phyloP scores from a whole-genome alignment of 495 filamentous ascomycete genomes.

The Aspergillus carlsbadensis region DNA sequence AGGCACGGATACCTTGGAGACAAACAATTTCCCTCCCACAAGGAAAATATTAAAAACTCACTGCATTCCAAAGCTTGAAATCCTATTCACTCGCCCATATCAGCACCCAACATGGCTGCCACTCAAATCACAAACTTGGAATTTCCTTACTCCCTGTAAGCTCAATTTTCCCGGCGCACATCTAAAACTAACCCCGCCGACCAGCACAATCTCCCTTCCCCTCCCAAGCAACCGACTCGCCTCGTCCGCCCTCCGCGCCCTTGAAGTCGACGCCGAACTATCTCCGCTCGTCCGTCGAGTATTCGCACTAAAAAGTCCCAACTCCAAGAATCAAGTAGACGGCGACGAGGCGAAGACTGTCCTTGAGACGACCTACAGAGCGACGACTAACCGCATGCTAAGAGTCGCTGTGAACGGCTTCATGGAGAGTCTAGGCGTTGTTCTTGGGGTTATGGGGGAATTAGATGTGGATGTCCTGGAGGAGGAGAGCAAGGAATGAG shows the following conservation, averaged over 20 bases:
- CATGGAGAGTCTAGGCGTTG: constrained; percentile 82
- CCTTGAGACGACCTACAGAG: constrained; percentile 75
- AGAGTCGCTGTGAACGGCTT: constrained; percentile 98
- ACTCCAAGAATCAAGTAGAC: constrained; percentile 24
- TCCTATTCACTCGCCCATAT: not conserved
- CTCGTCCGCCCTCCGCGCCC: constrained; percentile 66
- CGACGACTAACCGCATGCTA: constrained; percentile 93
- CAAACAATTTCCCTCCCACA: too few species aligned
- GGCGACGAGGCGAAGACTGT: constrained; percentile 50
- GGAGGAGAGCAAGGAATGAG: constrained; percentile 31
- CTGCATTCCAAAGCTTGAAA: too few species aligned
- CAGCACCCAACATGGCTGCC: constrained; percentile 10
- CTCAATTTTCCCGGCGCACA: constrained; percentile 1
- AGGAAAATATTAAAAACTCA: too few species aligned
- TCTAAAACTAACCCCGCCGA: constrained; percentile 15
- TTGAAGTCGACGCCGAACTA: constrained; percentile 86
- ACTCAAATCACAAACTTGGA: constrained; percentile 35
- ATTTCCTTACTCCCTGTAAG: constrained; percentile 75
- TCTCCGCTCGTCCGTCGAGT: constrained; percentile 75
- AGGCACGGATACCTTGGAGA: too few species aligned
- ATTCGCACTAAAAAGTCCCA: constrained; percentile 54
- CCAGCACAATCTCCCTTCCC: constrained; percentile 75
- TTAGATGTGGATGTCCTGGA: constrained; percentile 80
- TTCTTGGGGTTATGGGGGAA: constrained; percentile 84
- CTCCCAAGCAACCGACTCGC: constrained; percentile 82